phyloP scores from a whole-genome alignment of 768 basidiomycete genomes.

The Suillus variegatus region DNA sequence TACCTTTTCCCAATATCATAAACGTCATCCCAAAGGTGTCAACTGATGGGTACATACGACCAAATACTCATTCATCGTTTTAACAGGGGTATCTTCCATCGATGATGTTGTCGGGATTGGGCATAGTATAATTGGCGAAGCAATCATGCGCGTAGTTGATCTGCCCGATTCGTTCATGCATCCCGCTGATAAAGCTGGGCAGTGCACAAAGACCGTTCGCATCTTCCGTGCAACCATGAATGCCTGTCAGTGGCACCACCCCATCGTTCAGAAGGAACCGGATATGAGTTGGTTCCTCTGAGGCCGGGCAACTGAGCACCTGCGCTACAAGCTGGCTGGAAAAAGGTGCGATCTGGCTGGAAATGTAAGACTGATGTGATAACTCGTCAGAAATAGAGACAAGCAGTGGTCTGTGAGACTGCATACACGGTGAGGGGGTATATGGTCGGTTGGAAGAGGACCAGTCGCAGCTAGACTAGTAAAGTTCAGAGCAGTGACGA shows the following conservation, averaged over 20 bases:
- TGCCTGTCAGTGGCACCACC: slow-evolving; percentile 44
- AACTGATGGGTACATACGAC: no score
- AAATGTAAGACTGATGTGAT: slow-evolving; percentile 35
- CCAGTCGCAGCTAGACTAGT: slow-evolving; percentile 40
- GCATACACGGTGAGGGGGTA: slow-evolving; percentile 33
- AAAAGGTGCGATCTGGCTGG: slow-evolving; percentile 47
- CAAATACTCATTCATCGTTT: no score
- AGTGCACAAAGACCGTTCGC: slow-evolving; percentile 45
- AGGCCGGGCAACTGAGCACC: slow-evolving; percentile 40
- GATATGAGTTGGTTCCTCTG: slow-evolving; percentile 32
- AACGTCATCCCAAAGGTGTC: no score
- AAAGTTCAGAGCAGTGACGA: slow-evolving; percentile 48
- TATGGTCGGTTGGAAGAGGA: slow-evolving; percentile 41
- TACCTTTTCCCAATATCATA: no score
- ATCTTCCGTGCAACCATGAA: slow-evolving; percentile 42
- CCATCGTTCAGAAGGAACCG: slow-evolving; percentile 53
- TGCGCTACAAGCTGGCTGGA: slow-evolving; percentile 49
- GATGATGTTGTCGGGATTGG: slow-evolving; percentile 41
- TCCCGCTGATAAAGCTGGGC: slow-evolving; percentile 38
- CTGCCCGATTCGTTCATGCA: slow-evolving; percentile 38
- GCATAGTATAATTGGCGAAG: slow-evolving; percentile 47
- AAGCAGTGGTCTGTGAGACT: neutral
- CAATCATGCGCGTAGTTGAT: slow-evolving; percentile 47
- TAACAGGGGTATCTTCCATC: slow-evolving; percentile 33
- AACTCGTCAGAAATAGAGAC: neutral